These are phyloP conservation scores for Moesziomyces globuligerus DNA, from an alignment of 1,284 basidiomycete species.

Conservation along the genomic window DNA sequence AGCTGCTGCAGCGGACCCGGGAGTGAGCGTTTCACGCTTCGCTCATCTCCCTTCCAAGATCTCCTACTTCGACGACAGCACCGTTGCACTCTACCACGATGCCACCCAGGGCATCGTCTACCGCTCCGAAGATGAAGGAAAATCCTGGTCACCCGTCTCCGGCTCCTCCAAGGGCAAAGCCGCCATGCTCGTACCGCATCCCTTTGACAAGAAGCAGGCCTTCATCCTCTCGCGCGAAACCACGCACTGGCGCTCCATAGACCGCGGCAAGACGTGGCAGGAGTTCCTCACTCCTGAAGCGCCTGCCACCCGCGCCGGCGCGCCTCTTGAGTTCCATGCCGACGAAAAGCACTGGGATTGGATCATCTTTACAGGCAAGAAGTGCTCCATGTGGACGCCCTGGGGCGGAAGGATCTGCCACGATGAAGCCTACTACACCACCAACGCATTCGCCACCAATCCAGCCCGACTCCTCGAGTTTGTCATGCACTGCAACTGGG, in stretches of 20 bases:
- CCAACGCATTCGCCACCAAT: slow-evolving; percentile 57
- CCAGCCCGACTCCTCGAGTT: slow-evolving; percentile 52
- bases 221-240: slow-evolving; percentile 59
- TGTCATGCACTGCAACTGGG: slow-evolving; percentile 63
- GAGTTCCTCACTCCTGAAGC: slow-evolving; percentile 56
- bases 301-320: slow-evolving; percentile 49
- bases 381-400: slow-evolving; percentile 58
- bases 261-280: slow-evolving; percentile 64
- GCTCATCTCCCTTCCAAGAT: slow-evolving; percentile 79
- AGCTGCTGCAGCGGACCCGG: slow-evolving; percentile 56
- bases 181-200: slow-evolving; percentile 83
- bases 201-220: slow-evolving; percentile 75
- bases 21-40: slow-evolving; percentile 69
- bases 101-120: slow-evolving; percentile 76
- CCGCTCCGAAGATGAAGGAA: slow-evolving; percentile 90
- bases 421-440: slow-evolving; percentile 68
- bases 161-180: slow-evolving; percentile 76
- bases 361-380: slow-evolving; percentile 63
- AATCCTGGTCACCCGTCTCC: slow-evolving; percentile 76
- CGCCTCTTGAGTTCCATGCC: slow-evolving; percentile 63
- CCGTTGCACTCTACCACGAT: slow-evolving; percentile 86
- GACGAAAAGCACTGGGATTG: slow-evolving; percentile 57
- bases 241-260: slow-evolving; percentile 60
- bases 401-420: slow-evolving; percentile 60
- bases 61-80: slow-evolving; percentile 91